Evolutionary conservation across 768 basidiomycete species (phyloP).

Genomic region (Mycena sanguinolenta): DNA sequence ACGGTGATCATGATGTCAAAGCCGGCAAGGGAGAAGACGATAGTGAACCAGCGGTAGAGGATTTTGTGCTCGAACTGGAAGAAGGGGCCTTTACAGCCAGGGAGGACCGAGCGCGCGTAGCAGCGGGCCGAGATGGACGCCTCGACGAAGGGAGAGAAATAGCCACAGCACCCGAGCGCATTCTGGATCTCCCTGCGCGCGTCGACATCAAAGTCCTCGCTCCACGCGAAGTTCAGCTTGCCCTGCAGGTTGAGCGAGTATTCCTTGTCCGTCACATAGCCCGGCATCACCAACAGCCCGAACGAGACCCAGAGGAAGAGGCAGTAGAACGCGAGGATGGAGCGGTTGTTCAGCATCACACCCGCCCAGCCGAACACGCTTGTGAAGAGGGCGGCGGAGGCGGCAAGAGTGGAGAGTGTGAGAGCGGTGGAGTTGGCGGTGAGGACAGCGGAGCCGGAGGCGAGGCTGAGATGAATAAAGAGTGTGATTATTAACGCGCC

Average conservation of each 20-base stretch:
- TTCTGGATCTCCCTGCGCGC: constrained; percentile 80
- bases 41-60: constrained; percentile 73
- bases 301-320: constrained; percentile 84
- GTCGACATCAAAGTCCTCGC: constrained; percentile 64
- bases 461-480: constrained; percentile 27
- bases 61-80: constrained; percentile 67
- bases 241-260: constrained; percentile 45
- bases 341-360: constrained; percentile 39
- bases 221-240: constrained; percentile 74
- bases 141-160: constrained; percentile 84
- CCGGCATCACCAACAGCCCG: constrained; percentile 78
- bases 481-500: constrained; percentile 5
- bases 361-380: constrained; percentile 48
- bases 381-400: constrained; percentile 47
- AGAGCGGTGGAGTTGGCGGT: constrained; percentile 52
- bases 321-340: constrained; percentile 84
- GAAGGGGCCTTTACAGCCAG: constrained; percentile 81
- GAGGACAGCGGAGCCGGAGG: constrained; percentile 37
- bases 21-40: constrained; percentile 76
- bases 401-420: constrained; percentile 52
- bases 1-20: constrained; percentile 75
- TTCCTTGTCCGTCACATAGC: constrained; percentile 81
- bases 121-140: constrained; percentile 81
- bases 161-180: constrained; percentile 82
- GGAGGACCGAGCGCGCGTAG: constrained; percentile 76